Base-by-base conservation (phyloP, 2,329 filamentous ascomycete genomes). In the Colletotrichum lentis region DNA sequence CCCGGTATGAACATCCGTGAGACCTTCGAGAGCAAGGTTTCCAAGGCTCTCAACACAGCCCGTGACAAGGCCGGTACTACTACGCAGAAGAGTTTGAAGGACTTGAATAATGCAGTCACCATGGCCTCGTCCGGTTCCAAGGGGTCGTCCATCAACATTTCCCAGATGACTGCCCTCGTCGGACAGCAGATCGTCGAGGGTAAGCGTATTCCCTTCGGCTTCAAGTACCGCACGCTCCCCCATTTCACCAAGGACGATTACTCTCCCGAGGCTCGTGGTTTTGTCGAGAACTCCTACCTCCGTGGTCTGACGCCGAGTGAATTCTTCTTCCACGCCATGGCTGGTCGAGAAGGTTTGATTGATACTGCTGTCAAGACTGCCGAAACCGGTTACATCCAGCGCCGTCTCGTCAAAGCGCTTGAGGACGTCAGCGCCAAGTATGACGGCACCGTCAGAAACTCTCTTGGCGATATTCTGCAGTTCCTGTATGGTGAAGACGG, bases 241-340 rank as follows among this genome's bases (percentile, higher is more conserved):
- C 96, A 99, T 80, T 99, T 99, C 80, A 97, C 96, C 72, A 99
- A 99, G 84, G 96, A 99, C 74, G 96, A 99, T 79, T 99, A 98
- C 80, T 98, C 95, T 22, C 94, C 96, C 12, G 94, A 97, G 78
- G 95, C 96, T 53, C 91, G 96, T 82, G 96, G 96, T 49, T 99
- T 99, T 76, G 96, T 99, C 22, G 96, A 99, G 80, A 99, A 99
- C 81, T 99, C 96, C 0, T 99, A 99, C 75, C 88, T 99, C 14
- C 92, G 96, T 84, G 96, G 96, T 64, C 83, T 99, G 67, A 99
- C 96, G 0, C 96, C 96, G 0, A 91, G 92, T 0, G 96, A 99
- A 74, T 99, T 99, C 82, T 99, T 97, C 84, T 99, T 99, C 86
- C 96, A 99, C 87, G 96, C 96, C 77, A 99, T 99, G 96, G 96